phyloP scores from a whole-genome alignment of 345 rosid species.

The Anacardium occidentale region DNA sequence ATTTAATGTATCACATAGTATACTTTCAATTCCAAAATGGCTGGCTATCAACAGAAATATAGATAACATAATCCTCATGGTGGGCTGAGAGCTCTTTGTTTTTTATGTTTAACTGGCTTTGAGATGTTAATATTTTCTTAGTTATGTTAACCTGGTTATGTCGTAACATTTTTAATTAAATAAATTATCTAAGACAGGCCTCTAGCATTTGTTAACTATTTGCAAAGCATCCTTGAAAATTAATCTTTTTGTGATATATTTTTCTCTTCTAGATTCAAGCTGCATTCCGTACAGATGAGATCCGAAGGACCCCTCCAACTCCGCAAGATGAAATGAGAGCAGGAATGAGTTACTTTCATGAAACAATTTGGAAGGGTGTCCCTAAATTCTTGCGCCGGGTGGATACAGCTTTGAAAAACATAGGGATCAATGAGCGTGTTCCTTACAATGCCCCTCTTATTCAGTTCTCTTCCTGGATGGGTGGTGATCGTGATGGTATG shows the following conservation, averaged over 20 bases:
- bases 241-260: not conserved
- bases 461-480: slow-evolving; percentile 99
- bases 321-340: slow-evolving; percentile 99
- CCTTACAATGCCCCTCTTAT: slow-evolving; percentile 98
- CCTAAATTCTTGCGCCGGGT: slow-evolving; percentile 97
- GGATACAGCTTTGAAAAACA: slow-evolving; percentile 95
- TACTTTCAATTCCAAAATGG: not conserved
- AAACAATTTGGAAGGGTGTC: slow-evolving; percentile 98
- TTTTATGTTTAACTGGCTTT: not conserved
- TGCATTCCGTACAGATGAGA: slow-evolving; percentile 99
- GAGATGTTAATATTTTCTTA: not conserved
- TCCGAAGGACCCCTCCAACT: slow-evolving; percentile 94
- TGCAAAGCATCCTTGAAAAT: not conserved
- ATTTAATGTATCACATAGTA: not conserved
- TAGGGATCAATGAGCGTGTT: slow-evolving; percentile 85
- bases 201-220: too few species aligned
- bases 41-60: not conserved
- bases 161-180: not conserved
- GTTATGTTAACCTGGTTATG: too few species aligned
- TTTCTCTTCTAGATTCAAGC: slow-evolving; percentile 79
- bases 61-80: not conserved
- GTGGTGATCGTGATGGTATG: slow-evolving; percentile 98
- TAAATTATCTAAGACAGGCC: not conserved
- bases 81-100: not conserved
- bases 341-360: slow-evolving; percentile 99